A percentile compares a stretch with the other conserved stretches of the same genome.
phyloP scores from a whole-genome alignment of 2,329 filamentous ascomycete species.

The Tolypocladium sp. region DNA sequence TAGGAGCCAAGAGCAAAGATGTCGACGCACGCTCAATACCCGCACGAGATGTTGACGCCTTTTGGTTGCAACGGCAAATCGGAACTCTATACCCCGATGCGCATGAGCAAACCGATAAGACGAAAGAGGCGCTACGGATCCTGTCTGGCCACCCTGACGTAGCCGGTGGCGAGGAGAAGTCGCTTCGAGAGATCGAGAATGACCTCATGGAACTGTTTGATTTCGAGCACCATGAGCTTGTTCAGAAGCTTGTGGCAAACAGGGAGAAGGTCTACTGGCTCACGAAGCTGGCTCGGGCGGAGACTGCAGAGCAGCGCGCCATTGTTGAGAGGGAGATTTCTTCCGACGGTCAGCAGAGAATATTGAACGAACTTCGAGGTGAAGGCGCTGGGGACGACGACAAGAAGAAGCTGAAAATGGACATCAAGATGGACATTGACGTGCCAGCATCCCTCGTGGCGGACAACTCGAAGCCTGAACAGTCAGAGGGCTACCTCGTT shows the following conservation, averaged over 20 bases:
- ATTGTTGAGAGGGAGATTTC: constrained; percentile 85
- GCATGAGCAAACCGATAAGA: constrained; percentile 89
- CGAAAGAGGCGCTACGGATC: constrained; percentile 71
- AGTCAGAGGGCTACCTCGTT: constrained; percentile 58
- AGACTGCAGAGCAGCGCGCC: constrained; percentile 65
- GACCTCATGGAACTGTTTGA: constrained; percentile 98
- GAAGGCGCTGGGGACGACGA: constrained; percentile 52
- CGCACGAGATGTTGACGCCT: constrained; percentile 89
- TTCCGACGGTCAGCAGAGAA: constrained; percentile 75
- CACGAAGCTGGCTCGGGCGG: constrained; percentile 74
- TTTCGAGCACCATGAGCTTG: constrained; percentile 89
- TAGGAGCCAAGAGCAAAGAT: constrained; percentile 35
- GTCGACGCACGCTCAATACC: constrained; percentile 57
- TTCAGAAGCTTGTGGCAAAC: constrained; percentile 84
- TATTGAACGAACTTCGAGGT: constrained; percentile 80
- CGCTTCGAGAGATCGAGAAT: constrained; percentile 90
- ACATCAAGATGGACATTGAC: constrained; percentile 94
- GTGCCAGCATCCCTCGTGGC: constrained; percentile 51
- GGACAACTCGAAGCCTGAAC: constrained; percentile 40
- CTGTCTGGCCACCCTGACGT: constrained; percentile 67
- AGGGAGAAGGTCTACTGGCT: constrained; percentile 94
- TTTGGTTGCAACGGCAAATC: constrained; percentile 92
- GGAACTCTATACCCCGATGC: constrained; percentile 83
- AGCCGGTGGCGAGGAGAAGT: constrained; percentile 68
- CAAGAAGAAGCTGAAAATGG: constrained; percentile 59